Evolutionary conservation across 441 rosid species (phyloP), one percentile per base, ranked within the genome.

Genomic region (Pelargonium myrrhifolium): DNA sequence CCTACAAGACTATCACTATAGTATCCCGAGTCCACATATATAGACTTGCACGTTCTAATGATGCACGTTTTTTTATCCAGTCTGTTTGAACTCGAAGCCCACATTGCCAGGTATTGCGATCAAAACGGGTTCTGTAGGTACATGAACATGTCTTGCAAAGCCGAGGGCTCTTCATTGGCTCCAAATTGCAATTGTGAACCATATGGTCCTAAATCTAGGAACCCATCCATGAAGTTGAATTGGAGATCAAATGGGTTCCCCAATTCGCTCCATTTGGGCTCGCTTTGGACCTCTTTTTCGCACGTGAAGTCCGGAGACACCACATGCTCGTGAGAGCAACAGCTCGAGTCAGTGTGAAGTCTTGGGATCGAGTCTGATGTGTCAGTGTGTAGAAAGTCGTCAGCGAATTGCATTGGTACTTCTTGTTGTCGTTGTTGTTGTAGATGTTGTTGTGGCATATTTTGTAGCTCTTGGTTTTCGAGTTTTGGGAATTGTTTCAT

Each of bases 251-350:
- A 75, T 2, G 72, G 77, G 68, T 66, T 17, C 0, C 76, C 83
- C 0, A 82, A 55, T 11, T 74, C 85, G 42, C 66, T 73, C 96
- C 89, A 83, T 55, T 71, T 82, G 18, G 86, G 77, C 31, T 83
- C 80, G 14, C 98, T 93, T 72, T 88, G 86, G 39, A 88, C 98
- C 81, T 92, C 96, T 60, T 72, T 72, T 67, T 85, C 85, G 26
- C 73, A 78, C 64, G 79, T 45, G 65, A 75, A 66, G 35, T 86
- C 94, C 0, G 91, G 93, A 10, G 95, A 88, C 5, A 87, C 66
- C n/a, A 77, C 89, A 21, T 85, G 94, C 74, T 92, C 96, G 1
- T n/a, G n/a, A n/a, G 97, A 72, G 69, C 96, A 72, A 67, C 96
- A 53, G 24, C 59, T 89, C 0, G 97, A 84, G 18, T 89, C 92